Evolutionary conservation across 1,284 basidiomycete species (phyloP).

Genomic region (Malassezia brasiliensis): DNA sequence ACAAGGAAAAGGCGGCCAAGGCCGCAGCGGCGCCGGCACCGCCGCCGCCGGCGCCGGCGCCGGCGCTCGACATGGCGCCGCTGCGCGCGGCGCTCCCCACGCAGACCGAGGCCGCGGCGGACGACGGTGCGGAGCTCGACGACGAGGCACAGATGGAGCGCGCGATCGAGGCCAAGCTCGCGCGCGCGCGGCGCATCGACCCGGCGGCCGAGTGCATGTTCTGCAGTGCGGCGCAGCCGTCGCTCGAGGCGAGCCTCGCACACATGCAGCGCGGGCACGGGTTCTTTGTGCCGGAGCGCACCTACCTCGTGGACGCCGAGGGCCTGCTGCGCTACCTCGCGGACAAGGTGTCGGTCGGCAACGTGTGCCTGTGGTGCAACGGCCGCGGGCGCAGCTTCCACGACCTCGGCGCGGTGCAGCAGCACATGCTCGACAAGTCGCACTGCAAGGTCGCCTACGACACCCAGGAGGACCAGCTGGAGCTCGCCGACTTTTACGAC

Average conservation of each 20-base stretch:
- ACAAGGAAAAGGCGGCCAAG: constrained; percentile 68
- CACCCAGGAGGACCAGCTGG: constrained; percentile 66
- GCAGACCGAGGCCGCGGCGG: too few relatives aligned
- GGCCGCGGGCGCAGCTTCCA: constrained; percentile 37
- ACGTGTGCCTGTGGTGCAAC: constrained; percentile 79
- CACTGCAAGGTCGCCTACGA: constrained; percentile 96
- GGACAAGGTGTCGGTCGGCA: constrained; percentile 84
- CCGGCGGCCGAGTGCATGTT: constrained; percentile 57
- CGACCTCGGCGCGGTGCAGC: constrained; percentile 31
- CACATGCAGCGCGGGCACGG: constrained; percentile 85
- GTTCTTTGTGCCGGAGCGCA: constrained; percentile 91
- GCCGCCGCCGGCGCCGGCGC: neutral
- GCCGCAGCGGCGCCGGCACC: constrained; percentile 12
- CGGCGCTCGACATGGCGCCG: constrained; percentile 5
- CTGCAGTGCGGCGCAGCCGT: constrained; percentile 55
- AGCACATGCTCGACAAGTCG: constrained; percentile 47
- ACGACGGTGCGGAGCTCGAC: constrained; percentile 35
- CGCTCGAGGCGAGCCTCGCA: constrained; percentile 61
- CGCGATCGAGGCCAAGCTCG: constrained; percentile 36
- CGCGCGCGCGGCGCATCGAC: constrained; percentile 36
- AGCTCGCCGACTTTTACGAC: constrained; percentile 88
- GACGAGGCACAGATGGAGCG: constrained; percentile 38
- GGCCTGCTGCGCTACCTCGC: constrained; percentile 80
- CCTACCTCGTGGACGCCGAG: constrained; percentile 72
- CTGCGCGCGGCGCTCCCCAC: neutral